These are phyloP conservation scores for Allomyces arbusculus DNA, from an alignment of 192 early-diverging fungal species.

Conservation along the genomic window DNA sequence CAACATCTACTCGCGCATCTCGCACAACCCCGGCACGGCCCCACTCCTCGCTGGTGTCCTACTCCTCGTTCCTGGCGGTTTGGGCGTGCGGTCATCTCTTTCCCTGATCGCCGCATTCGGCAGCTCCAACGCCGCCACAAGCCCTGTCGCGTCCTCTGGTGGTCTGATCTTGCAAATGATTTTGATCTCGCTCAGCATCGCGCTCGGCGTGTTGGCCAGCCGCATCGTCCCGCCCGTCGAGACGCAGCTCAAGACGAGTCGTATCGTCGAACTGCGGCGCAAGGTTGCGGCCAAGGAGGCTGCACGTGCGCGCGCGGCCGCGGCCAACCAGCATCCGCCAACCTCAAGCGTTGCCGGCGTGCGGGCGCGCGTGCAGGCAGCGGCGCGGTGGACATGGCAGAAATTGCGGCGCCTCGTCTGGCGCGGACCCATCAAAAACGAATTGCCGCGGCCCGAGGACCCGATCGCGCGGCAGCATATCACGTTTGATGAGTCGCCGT, in stretches of 20 bases:
- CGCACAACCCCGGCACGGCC: not conserved
- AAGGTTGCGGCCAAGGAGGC: not conserved
- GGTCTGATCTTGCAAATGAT: not conserved
- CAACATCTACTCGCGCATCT: not conserved
- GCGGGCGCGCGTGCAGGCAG: too few relatives aligned
- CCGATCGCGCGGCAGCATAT: not conserved
- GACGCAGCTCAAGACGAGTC: not conserved
- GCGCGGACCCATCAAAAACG: too few relatives aligned
- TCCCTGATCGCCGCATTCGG: not conserved
- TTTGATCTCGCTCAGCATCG: not conserved
- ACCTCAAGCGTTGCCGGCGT: too few relatives aligned
- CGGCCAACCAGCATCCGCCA: too few relatives aligned
- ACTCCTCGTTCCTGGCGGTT: not conserved
- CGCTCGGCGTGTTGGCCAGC: not conserved
- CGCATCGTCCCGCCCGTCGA: not conserved
- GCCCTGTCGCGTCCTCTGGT: not conserved
- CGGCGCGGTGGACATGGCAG: too few relatives aligned
- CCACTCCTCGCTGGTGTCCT: not conserved
- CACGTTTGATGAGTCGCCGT: not conserved
- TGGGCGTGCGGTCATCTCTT: not conserved
- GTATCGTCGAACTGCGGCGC: not conserved
- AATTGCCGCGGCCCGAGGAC: too few relatives aligned
- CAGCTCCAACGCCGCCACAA: not conserved
- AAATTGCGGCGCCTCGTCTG: too few relatives aligned
- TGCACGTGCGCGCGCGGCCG: too few relatives aligned